phyloP scores from a whole-genome alignment of 139 green algal species.

The Chlamydomonas sp. region DNA sequence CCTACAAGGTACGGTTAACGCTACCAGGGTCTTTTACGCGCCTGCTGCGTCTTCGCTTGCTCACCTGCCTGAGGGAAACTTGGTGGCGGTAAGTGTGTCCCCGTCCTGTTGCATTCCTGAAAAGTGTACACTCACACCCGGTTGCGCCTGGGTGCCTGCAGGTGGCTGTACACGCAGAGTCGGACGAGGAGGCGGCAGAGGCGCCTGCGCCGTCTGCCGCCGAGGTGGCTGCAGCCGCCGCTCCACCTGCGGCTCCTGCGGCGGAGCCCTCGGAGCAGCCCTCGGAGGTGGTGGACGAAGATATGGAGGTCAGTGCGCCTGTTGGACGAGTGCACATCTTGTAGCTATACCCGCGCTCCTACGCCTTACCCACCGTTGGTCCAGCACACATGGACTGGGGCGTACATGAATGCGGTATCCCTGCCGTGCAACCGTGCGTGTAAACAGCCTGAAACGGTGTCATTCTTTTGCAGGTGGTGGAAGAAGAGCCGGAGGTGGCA shows the following conservation, averaged over 20 bases:
- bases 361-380: too few relatives aligned
- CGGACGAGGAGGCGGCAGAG: neutral
- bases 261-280: neutral
- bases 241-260: neutral
- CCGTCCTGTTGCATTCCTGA: too few relatives aligned
- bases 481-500: neutral
- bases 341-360: too few relatives aligned
- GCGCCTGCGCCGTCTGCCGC: neutral
- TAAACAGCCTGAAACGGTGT: too few relatives aligned
- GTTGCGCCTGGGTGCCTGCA: neutral
- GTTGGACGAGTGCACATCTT: too few relatives aligned
- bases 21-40: neutral
- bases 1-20: slow-evolving; percentile 17
- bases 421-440: too few relatives aligned
- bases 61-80: too few relatives aligned
- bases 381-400: too few relatives aligned
- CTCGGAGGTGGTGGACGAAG: slow-evolving; percentile 1
- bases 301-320: neutral
- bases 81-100: too few relatives aligned
- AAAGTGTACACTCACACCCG: neutral
- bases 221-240: neutral
- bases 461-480: neutral
- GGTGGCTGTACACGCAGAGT: neutral
- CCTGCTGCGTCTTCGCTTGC: too few relatives aligned
- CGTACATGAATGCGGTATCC: too few relatives aligned